Conservation (phyloP, 352 stramenopile genomes). For the Phytophthora fragariae region DNA sequence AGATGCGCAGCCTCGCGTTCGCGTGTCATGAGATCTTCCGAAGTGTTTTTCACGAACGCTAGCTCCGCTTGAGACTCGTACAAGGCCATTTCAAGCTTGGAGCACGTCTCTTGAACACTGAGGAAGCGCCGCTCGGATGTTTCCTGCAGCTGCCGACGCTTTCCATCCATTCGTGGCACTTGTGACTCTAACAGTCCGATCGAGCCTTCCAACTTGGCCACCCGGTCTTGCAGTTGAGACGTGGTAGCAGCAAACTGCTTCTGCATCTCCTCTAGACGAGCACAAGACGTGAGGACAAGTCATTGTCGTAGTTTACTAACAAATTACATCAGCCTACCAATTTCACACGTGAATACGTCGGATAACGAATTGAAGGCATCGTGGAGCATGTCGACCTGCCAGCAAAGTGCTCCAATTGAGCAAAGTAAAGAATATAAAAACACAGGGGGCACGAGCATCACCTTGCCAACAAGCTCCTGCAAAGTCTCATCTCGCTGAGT, state of each 20-base stretch:
- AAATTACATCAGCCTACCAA: constrained; percentile 34
- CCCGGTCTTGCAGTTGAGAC: constrained; percentile 39
- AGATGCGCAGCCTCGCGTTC: constrained; percentile 54
- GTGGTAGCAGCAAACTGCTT: constrained; percentile 32
- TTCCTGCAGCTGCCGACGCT: constrained; percentile 50
- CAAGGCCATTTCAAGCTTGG: constrained; percentile 52
- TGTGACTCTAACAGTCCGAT: constrained; percentile 48
- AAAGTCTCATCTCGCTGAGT: constrained; percentile 60
- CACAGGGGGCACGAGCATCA: not conserved
- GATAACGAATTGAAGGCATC: constrained; percentile 67
- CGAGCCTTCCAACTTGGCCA: constrained; percentile 44
- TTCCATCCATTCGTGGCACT: constrained; percentile 45
- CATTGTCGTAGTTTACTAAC: not conserved
- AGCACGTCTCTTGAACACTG: constrained; percentile 55
- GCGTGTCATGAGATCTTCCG: constrained; percentile 54
- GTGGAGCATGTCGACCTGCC: constrained; percentile 54
- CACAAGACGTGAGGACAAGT: not conserved
- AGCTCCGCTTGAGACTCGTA: constrained; percentile 64
- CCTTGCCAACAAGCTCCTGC: constrained; percentile 51
- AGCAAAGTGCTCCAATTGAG: not conserved
- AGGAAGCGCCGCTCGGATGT: constrained; percentile 48
- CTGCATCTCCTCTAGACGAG: constrained; percentile 41
- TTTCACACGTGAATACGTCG: constrained; percentile 63
- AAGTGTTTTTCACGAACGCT: constrained; percentile 43
- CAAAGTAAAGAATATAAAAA: not conserved